Conservation (phyloP, 2,329 filamentous ascomycete species). For the Thermothelomyces thermophilus region DNA sequence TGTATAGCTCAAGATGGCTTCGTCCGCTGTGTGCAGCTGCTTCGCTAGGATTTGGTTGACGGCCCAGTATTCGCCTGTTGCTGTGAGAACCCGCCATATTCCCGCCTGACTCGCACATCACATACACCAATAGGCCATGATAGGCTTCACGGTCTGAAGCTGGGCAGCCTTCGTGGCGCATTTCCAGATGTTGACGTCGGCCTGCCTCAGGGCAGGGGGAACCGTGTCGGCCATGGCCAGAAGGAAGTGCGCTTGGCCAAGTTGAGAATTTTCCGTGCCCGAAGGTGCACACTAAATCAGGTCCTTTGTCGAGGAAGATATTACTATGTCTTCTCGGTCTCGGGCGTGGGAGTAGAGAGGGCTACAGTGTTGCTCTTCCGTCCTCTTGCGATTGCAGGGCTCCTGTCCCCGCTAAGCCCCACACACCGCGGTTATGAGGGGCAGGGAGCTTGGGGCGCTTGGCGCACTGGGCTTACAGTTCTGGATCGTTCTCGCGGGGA, state of each 20-base stretch:
- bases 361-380: background rate
- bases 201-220: constrained; percentile 66
- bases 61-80: constrained; percentile 77
- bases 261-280: background rate
- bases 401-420: background rate
- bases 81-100: constrained; percentile 16
- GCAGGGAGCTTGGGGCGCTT: constrained; percentile 25
- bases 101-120: constrained; percentile 19
- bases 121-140: constrained; percentile 92
- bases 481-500: constrained; percentile 17
- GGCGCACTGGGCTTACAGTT: constrained; percentile 19
- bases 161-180: constrained; percentile 80
- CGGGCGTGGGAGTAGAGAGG: no score
- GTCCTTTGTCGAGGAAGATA: no score
- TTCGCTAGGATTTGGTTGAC: constrained; percentile 85
- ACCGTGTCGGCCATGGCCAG: constrained; percentile 62
- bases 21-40: constrained; percentile 69
- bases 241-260: background rate
- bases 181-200: constrained; percentile 64
- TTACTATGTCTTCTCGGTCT: no score
- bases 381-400: no score
- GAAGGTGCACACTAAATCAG: background rate
- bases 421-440: background rate
- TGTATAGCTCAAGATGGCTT: constrained; percentile 75
- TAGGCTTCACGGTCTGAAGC: constrained; percentile 76